These are phyloP conservation scores for Trichoderma sp. DNA, from an alignment of 2,329 filamentous ascomycete species.

Conservation along the genomic window DNA sequence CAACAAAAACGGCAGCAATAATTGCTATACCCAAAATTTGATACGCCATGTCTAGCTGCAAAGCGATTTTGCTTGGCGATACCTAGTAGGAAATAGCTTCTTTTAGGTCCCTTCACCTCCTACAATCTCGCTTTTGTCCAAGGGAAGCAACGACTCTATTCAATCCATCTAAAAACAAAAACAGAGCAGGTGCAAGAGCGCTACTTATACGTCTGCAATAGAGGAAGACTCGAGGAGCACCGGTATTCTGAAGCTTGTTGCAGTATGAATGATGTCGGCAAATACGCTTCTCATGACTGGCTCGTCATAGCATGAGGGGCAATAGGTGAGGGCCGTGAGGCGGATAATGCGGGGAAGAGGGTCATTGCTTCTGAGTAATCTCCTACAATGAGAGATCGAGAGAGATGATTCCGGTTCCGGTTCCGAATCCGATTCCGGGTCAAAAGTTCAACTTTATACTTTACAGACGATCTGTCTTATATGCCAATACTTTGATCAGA, in stretches of 20 bases:
- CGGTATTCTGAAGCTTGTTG: not conserved
- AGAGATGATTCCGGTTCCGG: not conserved
- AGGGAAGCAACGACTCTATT: not conserved
- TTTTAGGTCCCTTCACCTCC: not conserved
- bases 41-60: constrained; percentile 26
- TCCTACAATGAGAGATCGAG: not conserved
- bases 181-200: not conserved
- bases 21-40: constrained; percentile 25
- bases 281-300: not conserved
- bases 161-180: not conserved
- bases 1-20: constrained; percentile 26
- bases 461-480: not conserved
- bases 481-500: not conserved
- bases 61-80: not conserved
- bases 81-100: not conserved
- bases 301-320: not conserved
- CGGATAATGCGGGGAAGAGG: constrained; percentile 10
- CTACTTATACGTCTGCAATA: not conserved
- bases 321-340: not conserved
- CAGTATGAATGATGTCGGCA: not conserved
- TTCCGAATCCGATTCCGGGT: not conserved
- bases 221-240: not conserved
- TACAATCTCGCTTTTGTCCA: not conserved
- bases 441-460: not conserved
- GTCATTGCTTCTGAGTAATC: not conserved